Conservation (phyloP, 2,329 filamentous ascomycete species). For the Colletotrichum sidae region DNA sequence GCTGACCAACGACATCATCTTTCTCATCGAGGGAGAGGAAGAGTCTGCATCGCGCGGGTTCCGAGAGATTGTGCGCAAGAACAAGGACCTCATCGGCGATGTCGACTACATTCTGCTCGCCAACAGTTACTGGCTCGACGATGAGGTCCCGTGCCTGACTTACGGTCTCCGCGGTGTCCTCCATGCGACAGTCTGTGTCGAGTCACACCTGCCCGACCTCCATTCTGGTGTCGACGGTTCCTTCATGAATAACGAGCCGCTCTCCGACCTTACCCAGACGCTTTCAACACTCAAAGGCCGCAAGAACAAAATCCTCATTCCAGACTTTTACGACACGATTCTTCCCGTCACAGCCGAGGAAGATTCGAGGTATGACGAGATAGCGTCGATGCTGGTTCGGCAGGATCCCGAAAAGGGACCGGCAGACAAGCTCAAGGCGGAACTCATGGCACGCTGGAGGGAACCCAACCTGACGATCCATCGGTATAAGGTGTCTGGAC, state of each 20-base stretch:
- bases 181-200: constrained; percentile 89
- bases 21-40: constrained; percentile 96
- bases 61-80: constrained; percentile 80
- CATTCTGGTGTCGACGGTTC: constrained; percentile 98
- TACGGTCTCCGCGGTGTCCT: constrained; percentile 95
- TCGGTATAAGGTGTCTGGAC: constrained; percentile 90
- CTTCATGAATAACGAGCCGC: constrained; percentile 86
- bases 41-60: constrained; percentile 95
- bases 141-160: constrained; percentile 93
- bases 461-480: constrained; percentile 96
- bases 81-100: constrained; percentile 87
- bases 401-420: constrained; percentile 72
- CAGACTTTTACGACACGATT: constrained; percentile 89
- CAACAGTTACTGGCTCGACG: constrained; percentile 99
- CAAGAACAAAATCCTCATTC: constrained; percentile 85
- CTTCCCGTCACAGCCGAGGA: constrained; percentile 80
- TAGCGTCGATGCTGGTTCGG: constrained; percentile 79
- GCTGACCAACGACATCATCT: constrained; percentile 88
- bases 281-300: constrained; percentile 84
- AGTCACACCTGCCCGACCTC: constrained; percentile 87
- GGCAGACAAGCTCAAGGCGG: constrained; percentile 79
- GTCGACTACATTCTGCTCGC: constrained; percentile 95
- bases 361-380: constrained; percentile 84
- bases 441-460: constrained; percentile 93
- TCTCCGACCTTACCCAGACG: constrained; percentile 89